A percentile compares a stretch with the other conserved stretches of the same genome.
phyloP scores from a whole-genome alignment of 768 basidiomycete species.

The Guyanaporus albipodus region DNA sequence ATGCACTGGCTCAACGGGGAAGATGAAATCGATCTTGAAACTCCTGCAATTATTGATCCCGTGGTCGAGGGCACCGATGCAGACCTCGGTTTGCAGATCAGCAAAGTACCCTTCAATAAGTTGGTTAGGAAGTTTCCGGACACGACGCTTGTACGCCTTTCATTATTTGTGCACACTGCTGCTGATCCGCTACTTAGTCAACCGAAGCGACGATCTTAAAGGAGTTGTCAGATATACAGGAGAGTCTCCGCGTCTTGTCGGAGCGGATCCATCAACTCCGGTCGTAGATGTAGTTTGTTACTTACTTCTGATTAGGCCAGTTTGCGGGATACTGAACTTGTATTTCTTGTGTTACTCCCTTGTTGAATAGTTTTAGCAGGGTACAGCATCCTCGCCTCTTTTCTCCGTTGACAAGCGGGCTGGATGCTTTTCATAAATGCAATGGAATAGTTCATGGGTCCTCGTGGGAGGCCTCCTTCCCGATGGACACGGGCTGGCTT shows the following conservation, averaged over 20 bases:
- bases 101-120: constrained; percentile 64
- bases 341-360: neutral
- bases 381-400: neutral
- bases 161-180: neutral
- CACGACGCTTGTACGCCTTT: constrained; percentile 55
- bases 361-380: neutral
- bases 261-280: constrained; percentile 33
- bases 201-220: constrained; percentile 62
- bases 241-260: constrained; percentile 35
- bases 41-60: constrained; percentile 55
- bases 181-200: constrained; percentile 45
- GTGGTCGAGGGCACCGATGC: constrained; percentile 52
- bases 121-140: constrained; percentile 72
- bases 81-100: constrained; percentile 57
- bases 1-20: constrained; percentile 59
- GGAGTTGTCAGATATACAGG: constrained; percentile 58
- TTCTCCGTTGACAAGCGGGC: neutral
- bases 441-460: constrained; percentile 3
- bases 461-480: constrained; percentile 3
- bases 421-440: neutral
- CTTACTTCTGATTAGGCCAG: neutral
- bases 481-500: constrained; percentile 12
- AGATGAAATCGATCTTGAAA: constrained; percentile 57
- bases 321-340: neutral
- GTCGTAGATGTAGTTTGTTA: constrained; percentile 5